Evolutionary conservation across 345 rosid genomes (phyloP).

Genomic region (Eucalyptus regnans): DNA sequence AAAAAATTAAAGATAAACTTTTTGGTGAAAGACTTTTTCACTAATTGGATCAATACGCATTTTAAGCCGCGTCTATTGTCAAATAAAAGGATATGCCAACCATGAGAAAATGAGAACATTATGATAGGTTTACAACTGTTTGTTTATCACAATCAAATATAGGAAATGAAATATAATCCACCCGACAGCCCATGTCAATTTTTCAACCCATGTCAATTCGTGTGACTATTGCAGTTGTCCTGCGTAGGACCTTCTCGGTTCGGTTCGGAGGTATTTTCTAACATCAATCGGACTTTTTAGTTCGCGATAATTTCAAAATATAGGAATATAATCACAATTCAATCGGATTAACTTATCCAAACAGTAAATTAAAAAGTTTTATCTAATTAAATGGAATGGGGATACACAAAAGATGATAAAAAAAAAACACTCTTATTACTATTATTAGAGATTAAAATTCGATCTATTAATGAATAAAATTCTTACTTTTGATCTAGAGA

Average conservation of each 20-base stretch:
- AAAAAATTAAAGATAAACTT: not conserved
- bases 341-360: not conserved
- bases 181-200: not conserved
- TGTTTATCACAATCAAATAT: not conserved
- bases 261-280: not conserved
- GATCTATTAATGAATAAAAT: too few relatives aligned
- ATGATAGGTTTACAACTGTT: not conserved
- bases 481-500: too few relatives aligned
- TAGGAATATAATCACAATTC: not conserved
- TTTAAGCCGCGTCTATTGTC: not conserved
- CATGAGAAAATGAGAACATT: too few relatives aligned
- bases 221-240: not conserved
- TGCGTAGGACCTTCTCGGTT: accelerated
- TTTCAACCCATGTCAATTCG: not conserved
- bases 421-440: too few relatives aligned
- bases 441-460: too few relatives aligned
- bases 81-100: not conserved
- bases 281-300: not conserved
- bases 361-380: too few relatives aligned
- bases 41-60: not conserved
- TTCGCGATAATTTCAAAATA: not conserved
- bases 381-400: too few relatives aligned
- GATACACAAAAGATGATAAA: too few relatives aligned
- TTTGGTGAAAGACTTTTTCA: not conserved
- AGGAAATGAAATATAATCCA: not conserved